Evolutionary conservation across 2,329 filamentous ascomycete species (phyloP), one percentile per base, ranked within the genome.

Genomic region (Lomentospora prolificans): DNA sequence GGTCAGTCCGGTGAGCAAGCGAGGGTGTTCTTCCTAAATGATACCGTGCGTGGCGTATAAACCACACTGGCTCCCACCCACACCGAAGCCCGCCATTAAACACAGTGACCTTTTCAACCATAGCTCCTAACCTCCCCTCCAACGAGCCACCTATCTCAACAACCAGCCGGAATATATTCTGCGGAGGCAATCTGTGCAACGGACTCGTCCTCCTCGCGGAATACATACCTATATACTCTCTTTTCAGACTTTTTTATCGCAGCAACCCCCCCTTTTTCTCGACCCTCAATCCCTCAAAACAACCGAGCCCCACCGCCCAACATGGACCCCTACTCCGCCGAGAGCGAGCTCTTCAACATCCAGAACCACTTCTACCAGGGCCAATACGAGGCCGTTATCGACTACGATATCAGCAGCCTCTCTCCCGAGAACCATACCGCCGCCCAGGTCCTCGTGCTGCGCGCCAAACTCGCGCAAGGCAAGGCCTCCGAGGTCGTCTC

Each of bases 361-460:
- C 82, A 86, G 74, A 86, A 81, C 71, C 71, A 82, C 72, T 87
- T 86, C 73, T 79, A 86, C 70, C 82, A 86, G 70, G 90, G 89
- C 67, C 91, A 95, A 76, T 96, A 89, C 78, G 81, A 89, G 66
- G 79, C 86, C 66, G 91, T 95, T 60, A 72, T 95, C 71, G 86
- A 94, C 74, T 95, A 90, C 73, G 87, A 95, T 71, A 86, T 84
- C 46, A 84, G 86, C 4, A 77, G 84, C 58, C 86, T 97, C 66
- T 94, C 89, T 48, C 63, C 84, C 60, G 83, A 87, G 64, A 96
- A 96, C 73, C 77, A 78, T 50, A 77, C 90, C 12, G 82, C 89
- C 44, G 87, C 89, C 41, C 85, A 85, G 57, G 75, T 96, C 48
- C 82, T 97, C 56, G 79, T 86, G 67, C 82, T 92, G 60, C 89